A percentile compares a stretch with the other conserved stretches of the same genome.
These are phyloP conservation scores for Mortierella hygrophila DNA, from an alignment of 192 early-diverging fungal genomes.

Conservation along the genomic window DNA sequence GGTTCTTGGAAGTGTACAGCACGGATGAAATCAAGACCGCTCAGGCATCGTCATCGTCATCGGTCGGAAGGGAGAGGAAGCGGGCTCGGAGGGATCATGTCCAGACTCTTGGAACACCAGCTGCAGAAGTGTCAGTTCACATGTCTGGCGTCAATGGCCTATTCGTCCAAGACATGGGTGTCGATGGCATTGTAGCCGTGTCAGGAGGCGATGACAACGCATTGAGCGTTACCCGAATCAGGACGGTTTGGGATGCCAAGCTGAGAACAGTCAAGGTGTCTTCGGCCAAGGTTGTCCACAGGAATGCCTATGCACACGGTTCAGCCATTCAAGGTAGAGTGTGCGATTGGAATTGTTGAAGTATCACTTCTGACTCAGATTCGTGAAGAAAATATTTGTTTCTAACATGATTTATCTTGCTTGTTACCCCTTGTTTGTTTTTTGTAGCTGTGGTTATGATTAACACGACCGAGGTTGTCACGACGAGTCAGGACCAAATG, in stretches of 20 bases:
- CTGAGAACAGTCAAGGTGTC: neutral
- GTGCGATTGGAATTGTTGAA: neutral
- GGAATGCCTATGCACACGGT: slow-evolving; percentile 67
- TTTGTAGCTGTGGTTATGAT: slow-evolving; percentile 58
- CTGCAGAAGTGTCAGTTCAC: slow-evolving; percentile 52
- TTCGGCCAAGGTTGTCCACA: slow-evolving; percentile 16
- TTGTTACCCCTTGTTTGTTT: slow-evolving; percentile 9
- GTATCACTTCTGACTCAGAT: slow-evolving; percentile 2
- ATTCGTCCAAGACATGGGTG: slow-evolving; percentile 41
- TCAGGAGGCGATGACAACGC: slow-evolving; percentile 88
- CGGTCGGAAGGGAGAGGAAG: slow-evolving; percentile 21
- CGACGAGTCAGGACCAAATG: slow-evolving; percentile 80
- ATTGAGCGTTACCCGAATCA: slow-evolving; percentile 49
- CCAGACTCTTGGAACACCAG: slow-evolving; percentile 16
- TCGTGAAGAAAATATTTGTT: neutral
- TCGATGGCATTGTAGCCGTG: slow-evolving; percentile 57
- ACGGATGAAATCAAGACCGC: slow-evolving; percentile 2
- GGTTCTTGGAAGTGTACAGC: slow-evolving; percentile 23
- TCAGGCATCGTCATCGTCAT: slow-evolving; percentile 1
- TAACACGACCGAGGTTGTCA: slow-evolving; percentile 50
- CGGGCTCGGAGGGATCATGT: slow-evolving; percentile 18
- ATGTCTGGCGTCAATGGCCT: slow-evolving; percentile 87
- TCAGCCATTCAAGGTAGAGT: slow-evolving; percentile 76
- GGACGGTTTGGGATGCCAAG: slow-evolving; percentile 19
- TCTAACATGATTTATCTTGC: neutral